phyloP scores from a whole-genome alignment of 2,329 filamentous ascomycete genomes.

The Penicillium occitanis region DNA sequence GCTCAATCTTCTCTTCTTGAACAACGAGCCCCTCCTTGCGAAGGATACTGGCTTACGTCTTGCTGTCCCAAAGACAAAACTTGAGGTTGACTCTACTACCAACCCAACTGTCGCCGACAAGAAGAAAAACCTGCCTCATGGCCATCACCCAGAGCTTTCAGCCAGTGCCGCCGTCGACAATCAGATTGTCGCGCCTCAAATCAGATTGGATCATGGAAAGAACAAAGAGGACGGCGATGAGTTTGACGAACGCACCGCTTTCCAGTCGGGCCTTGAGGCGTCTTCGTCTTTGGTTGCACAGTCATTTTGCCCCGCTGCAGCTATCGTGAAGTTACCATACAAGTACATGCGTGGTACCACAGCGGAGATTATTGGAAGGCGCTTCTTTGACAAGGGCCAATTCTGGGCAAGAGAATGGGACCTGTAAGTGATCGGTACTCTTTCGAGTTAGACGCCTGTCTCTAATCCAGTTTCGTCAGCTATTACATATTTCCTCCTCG shows the following conservation, averaged over 20 bases:
- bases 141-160: background rate
- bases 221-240: constrained; percentile 2
- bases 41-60: constrained; percentile 26
- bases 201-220: background rate
- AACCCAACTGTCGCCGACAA: background rate
- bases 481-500: constrained; percentile 65
- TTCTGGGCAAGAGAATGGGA: constrained; percentile 67
- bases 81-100: background rate
- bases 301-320: constrained; percentile 42
- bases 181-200: background rate
- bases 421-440: constrained; percentile 59
- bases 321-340: constrained; percentile 46
- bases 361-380: constrained; percentile 35
- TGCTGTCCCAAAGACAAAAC: background rate
- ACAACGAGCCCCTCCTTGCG: constrained; percentile 28
- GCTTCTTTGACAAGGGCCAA: constrained; percentile 44
- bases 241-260: background rate
- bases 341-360: constrained; percentile 38
- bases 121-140: background rate
- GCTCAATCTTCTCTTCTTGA: constrained; percentile 32
- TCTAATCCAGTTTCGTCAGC: constrained; percentile 41
- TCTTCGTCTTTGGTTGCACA: constrained; percentile 20
- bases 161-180: background rate
- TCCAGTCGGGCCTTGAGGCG: constrained; percentile 15
- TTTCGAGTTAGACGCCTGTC: background rate